These are phyloP conservation scores for Camelina neglecta DNA, from an alignment of 345 rosid species.

Conservation along the genomic window DNA sequence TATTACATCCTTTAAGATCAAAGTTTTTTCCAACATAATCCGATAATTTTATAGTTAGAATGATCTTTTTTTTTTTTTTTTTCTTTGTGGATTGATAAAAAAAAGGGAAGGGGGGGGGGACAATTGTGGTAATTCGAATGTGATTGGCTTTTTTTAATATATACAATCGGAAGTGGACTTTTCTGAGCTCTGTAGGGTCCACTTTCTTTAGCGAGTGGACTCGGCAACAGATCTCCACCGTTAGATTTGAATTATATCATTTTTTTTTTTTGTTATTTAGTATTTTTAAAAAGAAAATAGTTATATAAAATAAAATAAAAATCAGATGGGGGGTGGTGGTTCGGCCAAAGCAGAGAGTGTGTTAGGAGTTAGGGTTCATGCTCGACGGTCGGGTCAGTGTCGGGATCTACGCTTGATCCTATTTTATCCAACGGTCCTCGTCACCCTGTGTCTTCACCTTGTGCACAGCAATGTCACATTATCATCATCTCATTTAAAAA, in stretches of 20 bases:
- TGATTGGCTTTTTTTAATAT: neutral
- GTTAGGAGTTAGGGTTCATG: slow-evolving; percentile 48
- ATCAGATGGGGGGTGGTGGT: slow-evolving; percentile 12
- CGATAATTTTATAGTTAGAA: too few relatives aligned
- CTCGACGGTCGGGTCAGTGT: slow-evolving; percentile 60
- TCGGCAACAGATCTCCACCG: slow-evolving; percentile 45
- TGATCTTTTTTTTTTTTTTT: too few relatives aligned
- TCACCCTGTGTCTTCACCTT: slow-evolving; percentile 13
- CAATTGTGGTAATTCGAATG: slow-evolving; percentile 13
- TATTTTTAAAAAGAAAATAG: too few relatives aligned
- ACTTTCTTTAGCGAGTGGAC: slow-evolving; percentile 30
- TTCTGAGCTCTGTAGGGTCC: slow-evolving; percentile 31
- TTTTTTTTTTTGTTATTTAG: neutral
- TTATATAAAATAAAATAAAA: too few relatives aligned
- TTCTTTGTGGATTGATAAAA: too few relatives aligned
- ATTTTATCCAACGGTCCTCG: slow-evolving; percentile 34
- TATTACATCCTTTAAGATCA: neutral
- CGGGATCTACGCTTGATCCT: slow-evolving; percentile 49
- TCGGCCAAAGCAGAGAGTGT: slow-evolving; percentile 47
- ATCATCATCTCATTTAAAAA: slow-evolving; percentile 6
- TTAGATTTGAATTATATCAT: slow-evolving; percentile 40
- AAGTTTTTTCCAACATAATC: too few relatives aligned
- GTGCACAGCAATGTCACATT: slow-evolving; percentile 32
- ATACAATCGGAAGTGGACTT: slow-evolving; percentile 44
- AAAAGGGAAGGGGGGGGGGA: neutral